Evolutionary conservation across 1,284 basidiomycete genomes (phyloP).

Genomic region (Boletus mariae): DNA sequence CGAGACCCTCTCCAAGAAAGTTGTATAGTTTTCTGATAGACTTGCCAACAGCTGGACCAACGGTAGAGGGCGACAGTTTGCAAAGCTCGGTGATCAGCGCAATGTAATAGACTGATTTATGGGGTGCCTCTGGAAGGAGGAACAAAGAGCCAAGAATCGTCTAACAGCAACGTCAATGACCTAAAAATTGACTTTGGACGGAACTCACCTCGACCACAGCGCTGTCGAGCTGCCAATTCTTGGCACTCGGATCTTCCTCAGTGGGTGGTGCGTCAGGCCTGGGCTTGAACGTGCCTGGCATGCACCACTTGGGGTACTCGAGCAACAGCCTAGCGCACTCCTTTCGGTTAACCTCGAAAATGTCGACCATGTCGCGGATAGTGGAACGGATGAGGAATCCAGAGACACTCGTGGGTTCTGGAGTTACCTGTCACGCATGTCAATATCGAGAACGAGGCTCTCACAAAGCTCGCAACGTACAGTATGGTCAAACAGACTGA

Average conservation of each 20-base stretch:
- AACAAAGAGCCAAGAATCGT: slow-evolving; percentile 76
- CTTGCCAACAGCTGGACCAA: slow-evolving; percentile 95
- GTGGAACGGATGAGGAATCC: slow-evolving; percentile 81
- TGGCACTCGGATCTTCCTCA: slow-evolving; percentile 49
- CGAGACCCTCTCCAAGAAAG: slow-evolving; percentile 75
- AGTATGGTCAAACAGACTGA: slow-evolving; percentile 77
- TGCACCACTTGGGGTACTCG: slow-evolving; percentile 84
- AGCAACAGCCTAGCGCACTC: slow-evolving; percentile 88
- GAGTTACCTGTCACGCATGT: slow-evolving; percentile 57
- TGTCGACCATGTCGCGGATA: slow-evolving; percentile 81
- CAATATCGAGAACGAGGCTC: not conserved
- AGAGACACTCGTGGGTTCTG: slow-evolving; percentile 64
- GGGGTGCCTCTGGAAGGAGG: slow-evolving; percentile 71
- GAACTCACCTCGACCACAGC: slow-evolving; percentile 69
- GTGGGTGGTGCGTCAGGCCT: slow-evolving; percentile 53
- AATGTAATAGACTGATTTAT: slow-evolving; percentile 85
- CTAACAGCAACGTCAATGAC: slow-evolving; percentile 34
- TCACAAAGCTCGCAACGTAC: slow-evolving; percentile 39
- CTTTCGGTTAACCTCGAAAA: slow-evolving; percentile 96
- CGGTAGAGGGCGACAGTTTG: slow-evolving; percentile 85
- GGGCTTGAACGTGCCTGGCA: slow-evolving; percentile 81
- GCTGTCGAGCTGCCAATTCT: slow-evolving; percentile 78
- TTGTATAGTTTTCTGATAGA: slow-evolving; percentile 86
- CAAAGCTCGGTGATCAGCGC: slow-evolving; percentile 91
- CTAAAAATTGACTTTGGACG: not conserved